phyloP scores from a whole-genome alignment of 1,284 basidiomycete genomes.

The Boletus chippewaensis region DNA sequence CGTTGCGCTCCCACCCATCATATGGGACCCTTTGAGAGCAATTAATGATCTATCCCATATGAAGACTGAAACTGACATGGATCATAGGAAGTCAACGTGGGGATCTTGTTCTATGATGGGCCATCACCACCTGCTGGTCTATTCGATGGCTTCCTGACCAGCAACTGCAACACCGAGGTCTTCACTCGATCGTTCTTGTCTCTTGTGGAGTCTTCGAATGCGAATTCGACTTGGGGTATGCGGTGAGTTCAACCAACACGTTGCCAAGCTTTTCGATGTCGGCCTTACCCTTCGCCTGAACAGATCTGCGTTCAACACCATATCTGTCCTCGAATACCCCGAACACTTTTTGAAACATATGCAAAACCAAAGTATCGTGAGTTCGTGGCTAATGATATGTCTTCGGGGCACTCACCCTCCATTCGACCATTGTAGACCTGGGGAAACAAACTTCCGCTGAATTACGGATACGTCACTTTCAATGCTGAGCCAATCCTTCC shows the following conservation, averaged over 20 bases:
- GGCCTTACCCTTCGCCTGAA: background rate
- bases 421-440: conserved; percentile 6
- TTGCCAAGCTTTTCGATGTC: background rate
- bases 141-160: conserved; percentile 39
- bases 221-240: conserved; percentile 18
- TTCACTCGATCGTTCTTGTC: conserved; percentile 35
- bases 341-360: conserved; percentile 18
- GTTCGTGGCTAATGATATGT: background rate
- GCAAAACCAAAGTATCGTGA: conserved; percentile 17
- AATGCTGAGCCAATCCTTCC: conserved; percentile 53
- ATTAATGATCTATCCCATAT: conserved; percentile 2
- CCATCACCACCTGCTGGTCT: conserved; percentile 37
- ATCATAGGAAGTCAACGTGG: conserved; percentile 13
- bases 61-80: conserved; percentile 2
- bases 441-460: conserved; percentile 17
- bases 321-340: conserved; percentile 21
- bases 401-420: background rate
- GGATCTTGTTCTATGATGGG: conserved; percentile 39
- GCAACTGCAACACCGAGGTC: conserved; percentile 25
- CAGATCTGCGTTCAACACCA: conserved; percentile 20
- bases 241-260: conserved; percentile 13
- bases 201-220: conserved; percentile 25
- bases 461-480: conserved; percentile 37
- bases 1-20: background rate
- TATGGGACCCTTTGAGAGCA: background rate